phyloP scores from a whole-genome alignment of 257 asterid species.

The Solanum tacnaense region DNA sequence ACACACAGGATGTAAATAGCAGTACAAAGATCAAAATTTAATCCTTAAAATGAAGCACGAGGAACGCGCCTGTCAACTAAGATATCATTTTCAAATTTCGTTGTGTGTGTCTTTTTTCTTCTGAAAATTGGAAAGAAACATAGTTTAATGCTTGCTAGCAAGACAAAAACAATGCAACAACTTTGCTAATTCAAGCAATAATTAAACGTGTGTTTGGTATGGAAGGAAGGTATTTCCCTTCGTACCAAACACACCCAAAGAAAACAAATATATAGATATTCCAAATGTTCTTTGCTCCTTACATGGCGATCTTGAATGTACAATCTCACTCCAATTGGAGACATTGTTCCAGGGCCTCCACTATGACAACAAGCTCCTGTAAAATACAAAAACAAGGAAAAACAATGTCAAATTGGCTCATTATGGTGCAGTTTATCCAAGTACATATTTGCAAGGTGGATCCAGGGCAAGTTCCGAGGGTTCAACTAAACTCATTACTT shows the following conservation, averaged over 20 bases:
- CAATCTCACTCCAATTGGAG: conserved; percentile 28
- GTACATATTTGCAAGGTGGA: neutral
- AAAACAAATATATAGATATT: neutral
- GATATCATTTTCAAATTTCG: neutral
- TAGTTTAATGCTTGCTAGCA: neutral
- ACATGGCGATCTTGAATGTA: conserved; percentile 52
- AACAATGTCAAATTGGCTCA: neutral
- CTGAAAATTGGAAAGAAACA: neutral
- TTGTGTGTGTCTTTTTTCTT: neutral
- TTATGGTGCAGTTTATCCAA: neutral
- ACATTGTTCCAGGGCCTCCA: conserved; percentile 30
- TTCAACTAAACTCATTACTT: neutral
- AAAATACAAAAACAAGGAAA: neutral
- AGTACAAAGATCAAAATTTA: neutral
- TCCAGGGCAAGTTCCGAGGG: neutral
- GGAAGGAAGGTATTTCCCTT: neutral
- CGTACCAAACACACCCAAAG: neutral
- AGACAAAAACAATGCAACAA: neutral
- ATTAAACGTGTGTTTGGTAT: neutral
- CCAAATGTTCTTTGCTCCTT: neutral
- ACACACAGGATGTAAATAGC: neutral
- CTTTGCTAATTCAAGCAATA: neutral
- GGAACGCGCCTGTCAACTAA: neutral
- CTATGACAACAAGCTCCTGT: conserved; percentile 20
- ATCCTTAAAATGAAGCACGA: neutral